These are phyloP conservation scores for Nymphaea colorata DNA, from an alignment of 164 flowering plant species.

Conservation along the genomic window DNA sequence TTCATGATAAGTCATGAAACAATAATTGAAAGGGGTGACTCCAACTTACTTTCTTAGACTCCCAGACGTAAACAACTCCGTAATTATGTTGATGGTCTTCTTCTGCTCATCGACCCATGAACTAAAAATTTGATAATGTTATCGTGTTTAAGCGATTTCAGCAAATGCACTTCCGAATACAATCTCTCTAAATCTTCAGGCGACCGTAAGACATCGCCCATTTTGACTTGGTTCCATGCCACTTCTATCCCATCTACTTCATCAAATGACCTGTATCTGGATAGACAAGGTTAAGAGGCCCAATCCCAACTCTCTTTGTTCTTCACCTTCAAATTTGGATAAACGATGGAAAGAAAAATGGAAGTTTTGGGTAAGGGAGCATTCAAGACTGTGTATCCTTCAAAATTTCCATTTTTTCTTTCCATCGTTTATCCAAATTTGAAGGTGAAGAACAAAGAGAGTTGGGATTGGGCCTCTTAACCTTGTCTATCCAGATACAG, in stretches of 20 bases:
- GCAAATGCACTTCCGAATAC: slow-evolving; percentile 50
- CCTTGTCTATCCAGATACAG: slow-evolving; percentile 24
- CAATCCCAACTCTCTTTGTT: not conserved
- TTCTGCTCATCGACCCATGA: slow-evolving; percentile 60
- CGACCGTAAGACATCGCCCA: slow-evolving; percentile 43
- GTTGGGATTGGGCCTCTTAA: slow-evolving; percentile 4
- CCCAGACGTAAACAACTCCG: slow-evolving; percentile 69
- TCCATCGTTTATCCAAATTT: not conserved
- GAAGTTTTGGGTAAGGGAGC: slow-evolving; percentile 47
- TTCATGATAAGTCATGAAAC: not conserved
- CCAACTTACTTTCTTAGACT: slow-evolving; percentile 55
- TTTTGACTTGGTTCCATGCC: slow-evolving; percentile 56
- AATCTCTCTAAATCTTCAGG: slow-evolving; percentile 46
- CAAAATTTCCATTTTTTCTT: not conserved
- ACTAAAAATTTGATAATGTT: slow-evolving; percentile 48
- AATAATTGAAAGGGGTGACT: not conserved
- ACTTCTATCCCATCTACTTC: slow-evolving; percentile 64
- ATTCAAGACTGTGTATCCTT: slow-evolving; percentile 47
- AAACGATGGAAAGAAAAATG: not conserved
- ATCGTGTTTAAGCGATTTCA: slow-evolving; percentile 44
- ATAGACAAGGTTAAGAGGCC: slow-evolving; percentile 4
- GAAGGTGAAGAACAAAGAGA: not conserved
- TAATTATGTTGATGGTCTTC: slow-evolving; percentile 51
- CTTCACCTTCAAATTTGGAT: too few relatives aligned
- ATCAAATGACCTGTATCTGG: slow-evolving; percentile 55